phyloP scores from a whole-genome alignment of 306 rosid species.

The Cajanus cajan region DNA sequence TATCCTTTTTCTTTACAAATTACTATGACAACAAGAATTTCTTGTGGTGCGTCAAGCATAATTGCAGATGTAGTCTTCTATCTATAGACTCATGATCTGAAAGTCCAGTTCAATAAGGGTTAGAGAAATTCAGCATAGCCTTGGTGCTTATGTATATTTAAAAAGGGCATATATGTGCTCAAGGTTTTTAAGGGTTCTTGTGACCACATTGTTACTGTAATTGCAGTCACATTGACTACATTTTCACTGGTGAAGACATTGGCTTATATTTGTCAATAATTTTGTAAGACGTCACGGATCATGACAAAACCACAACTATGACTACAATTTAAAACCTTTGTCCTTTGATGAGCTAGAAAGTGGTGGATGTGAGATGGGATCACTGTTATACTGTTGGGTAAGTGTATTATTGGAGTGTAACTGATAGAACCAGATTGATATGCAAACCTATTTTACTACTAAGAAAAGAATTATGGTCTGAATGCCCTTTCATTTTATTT shows the following conservation, averaged over 20 bases:
- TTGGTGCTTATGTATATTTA: neutral
- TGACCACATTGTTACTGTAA: neutral
- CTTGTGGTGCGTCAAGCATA: slow-evolving; percentile 6
- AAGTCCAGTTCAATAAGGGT: neutral
- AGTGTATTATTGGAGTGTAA: too few relatives aligned
- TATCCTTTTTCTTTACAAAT: neutral
- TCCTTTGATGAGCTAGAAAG: neutral
- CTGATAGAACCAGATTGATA: too few relatives aligned
- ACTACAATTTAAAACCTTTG: neutral
- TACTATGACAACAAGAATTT: neutral
- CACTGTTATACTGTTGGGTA: neutral
- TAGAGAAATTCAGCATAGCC: neutral
- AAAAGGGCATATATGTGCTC: neutral
- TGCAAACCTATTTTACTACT: too few relatives aligned
- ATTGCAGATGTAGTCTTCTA: slow-evolving; percentile 1
- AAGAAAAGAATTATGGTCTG: too few relatives aligned
- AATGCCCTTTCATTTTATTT: too few relatives aligned
- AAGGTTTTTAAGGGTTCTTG: neutral
- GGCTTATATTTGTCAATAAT: neutral
- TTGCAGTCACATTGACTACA: neutral
- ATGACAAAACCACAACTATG: too few relatives aligned
- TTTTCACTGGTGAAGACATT: too few relatives aligned
- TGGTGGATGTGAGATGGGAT: neutral
- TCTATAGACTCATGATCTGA: neutral
- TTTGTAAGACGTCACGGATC: neutral